Conservation (phyloP, 768 basidiomycete genomes). For the Podaxis sp. region DNA sequence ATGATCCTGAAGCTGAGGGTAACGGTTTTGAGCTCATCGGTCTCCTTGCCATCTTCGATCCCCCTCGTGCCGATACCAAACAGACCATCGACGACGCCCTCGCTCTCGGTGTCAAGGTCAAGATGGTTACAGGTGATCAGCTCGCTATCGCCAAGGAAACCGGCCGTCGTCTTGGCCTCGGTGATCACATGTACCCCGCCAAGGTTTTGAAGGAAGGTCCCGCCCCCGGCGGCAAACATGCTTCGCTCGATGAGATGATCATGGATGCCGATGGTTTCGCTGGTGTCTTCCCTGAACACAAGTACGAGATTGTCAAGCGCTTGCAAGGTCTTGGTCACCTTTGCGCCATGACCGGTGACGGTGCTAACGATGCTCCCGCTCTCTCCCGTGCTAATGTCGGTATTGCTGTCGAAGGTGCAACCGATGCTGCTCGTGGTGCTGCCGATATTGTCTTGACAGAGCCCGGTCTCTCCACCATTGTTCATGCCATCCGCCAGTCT, state of each 20-base stretch:
- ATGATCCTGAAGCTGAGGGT: slow-evolving; percentile 82
- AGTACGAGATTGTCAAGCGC: slow-evolving; percentile 99
- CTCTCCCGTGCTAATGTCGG: slow-evolving; percentile 98
- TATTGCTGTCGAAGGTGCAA: slow-evolving; percentile 99
- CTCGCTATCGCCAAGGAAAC: slow-evolving; percentile 99
- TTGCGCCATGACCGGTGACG: slow-evolving; percentile 99
- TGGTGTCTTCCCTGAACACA: slow-evolving; percentile 99
- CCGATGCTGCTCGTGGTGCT: slow-evolving; percentile 97
- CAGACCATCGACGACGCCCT: slow-evolving; percentile 98
- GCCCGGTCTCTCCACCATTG: slow-evolving; percentile 98
- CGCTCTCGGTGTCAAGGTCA: slow-evolving; percentile 94
- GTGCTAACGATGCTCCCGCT: slow-evolving; percentile 98
- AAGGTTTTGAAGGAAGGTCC: slow-evolving; percentile 99
- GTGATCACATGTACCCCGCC: slow-evolving; percentile 99
- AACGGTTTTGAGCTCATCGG: slow-evolving; percentile 98
- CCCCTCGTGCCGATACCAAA: slow-evolving; percentile 97
- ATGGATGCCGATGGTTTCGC: slow-evolving; percentile 99
- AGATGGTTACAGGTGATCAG: slow-evolving; percentile 99
- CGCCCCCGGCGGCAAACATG: slow-evolving; percentile 78
- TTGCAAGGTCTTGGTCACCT: slow-evolving; percentile 94
- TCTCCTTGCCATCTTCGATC: slow-evolving; percentile 96
- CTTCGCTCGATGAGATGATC: slow-evolving; percentile 94
- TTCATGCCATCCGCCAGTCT: slow-evolving; percentile 97
- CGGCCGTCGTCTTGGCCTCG: slow-evolving; percentile 94
- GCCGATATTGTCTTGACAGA: slow-evolving; percentile 98